Base-by-base conservation (phyloP, 257 asterid genomes). In the Jaltomata sinuosa region DNA sequence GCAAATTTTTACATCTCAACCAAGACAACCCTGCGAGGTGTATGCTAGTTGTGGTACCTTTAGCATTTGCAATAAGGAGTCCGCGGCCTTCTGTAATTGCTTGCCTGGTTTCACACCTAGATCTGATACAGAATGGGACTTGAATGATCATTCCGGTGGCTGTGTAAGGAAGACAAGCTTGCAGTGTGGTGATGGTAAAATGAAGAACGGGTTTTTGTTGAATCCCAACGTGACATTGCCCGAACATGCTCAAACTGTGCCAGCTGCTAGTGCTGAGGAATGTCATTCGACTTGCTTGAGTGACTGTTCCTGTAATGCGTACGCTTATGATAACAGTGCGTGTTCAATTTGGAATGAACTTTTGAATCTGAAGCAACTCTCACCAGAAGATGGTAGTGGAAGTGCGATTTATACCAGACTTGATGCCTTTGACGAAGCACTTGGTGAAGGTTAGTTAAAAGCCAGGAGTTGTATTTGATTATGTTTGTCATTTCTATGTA, bases 1-100 rank as follows among this genome's bases (percentile, higher is more conserved):
- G 95, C 87, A 84, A 71, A 83, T 89, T 86, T 92, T 90, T 47
- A 87, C 91, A 86, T 80, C 88, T 83, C 91, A 86, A 74, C 95
- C 95, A 4, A 88, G 91, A 84, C 91, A 88, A 85, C 93, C 89
- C 29, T 92, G 95, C 38, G 90, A 80, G 84, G 95, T 92, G 53
- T 83, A 89, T 62, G 94, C 90, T 80, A 89, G 45, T 85, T 92
- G 95, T 84, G 95, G 95, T 72, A 74, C 85, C 29, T 92, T 86
- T 84, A 87, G 92, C 84, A 78, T 68, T 52, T 92, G 95, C 84
- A 83, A 81, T 85, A 85, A 86, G 84, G 89, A 88, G 65, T 86
- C 92, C 8, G 18, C 67, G 84, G 87, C 89, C 3, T 89, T 85
- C 64, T 92, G 95, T 79, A 38, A 21, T n/a, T 92, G 93, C 82